Base-by-base conservation (phyloP, 257 asterid species). In the Solanum piurae region DNA sequence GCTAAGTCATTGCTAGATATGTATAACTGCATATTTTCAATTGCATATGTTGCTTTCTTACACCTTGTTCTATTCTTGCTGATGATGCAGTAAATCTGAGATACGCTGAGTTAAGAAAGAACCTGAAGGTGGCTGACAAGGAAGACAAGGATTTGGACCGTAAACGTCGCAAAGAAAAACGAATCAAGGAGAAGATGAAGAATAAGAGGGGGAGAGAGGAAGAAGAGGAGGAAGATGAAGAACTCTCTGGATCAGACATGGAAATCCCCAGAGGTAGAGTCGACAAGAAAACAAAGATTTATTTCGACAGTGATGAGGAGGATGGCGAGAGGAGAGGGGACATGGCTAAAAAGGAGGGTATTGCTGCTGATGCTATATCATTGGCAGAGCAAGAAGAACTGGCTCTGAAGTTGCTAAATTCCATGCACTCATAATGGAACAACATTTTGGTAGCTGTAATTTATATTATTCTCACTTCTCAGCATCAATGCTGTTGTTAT, bases 381-480 rank as follows among this genome's bases (percentile, higher is more conserved):
- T 86, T 97, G 87, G 95, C 95, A 38, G 98, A 96, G 92, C 99
- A 95, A 88, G 99, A 96, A 89, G 95, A 94, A 38, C 80, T 96
- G 88, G 99, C 99, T 76, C 97, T 97, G 42, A 93, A 95, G 88
- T 88, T 96, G 87, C 88, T 97, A 92, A 94, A 92, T 86, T 92
- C 98, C 37, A 95, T 96, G 99, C 93, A 96, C 86, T 91, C 93
- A 7, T 93, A 89, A 29, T n/a, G 71, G 86, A 82, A 49, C 18
- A 87, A 73, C 85, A 29, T 86, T 38, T 69, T 88, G 37, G 36
- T 86, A 80, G 66, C 68, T 68, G 25, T n/a, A 46, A 12, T 75
- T 13, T 10, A 9, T 44, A 9, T 27, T 44, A 16, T 44, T 25
- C 40, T 44, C 62, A 27, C 40, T 27, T 14, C 40, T 79, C 62